Evolutionary conservation across 305 asterid species (phyloP).

Genomic region (Ilex paraguariensis): DNA sequence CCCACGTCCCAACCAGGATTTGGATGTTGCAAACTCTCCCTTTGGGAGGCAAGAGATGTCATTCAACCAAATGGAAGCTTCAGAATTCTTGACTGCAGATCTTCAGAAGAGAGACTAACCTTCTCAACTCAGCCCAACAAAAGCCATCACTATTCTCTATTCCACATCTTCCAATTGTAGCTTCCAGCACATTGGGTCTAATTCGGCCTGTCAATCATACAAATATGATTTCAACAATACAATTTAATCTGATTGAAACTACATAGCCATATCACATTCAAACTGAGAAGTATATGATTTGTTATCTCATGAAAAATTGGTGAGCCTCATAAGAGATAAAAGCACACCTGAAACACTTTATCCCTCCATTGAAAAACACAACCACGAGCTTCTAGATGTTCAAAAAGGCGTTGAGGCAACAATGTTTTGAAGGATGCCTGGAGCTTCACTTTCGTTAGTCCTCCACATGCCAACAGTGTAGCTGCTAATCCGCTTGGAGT

Average conservation of each 20-base stretch:
- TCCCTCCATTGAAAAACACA: slow-evolving; percentile 74
- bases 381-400: slow-evolving; percentile 76
- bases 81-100: too few relatives aligned
- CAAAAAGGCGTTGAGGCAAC: slow-evolving; percentile 47
- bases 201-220: slow-evolving; percentile 48
- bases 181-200: slow-evolving; percentile 80
- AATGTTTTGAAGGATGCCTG: slow-evolving; percentile 47
- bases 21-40: too few relatives aligned
- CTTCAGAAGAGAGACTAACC: too few relatives aligned
- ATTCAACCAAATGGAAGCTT: too few relatives aligned
- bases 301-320: too few relatives aligned
- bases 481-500: slow-evolving; percentile 60
- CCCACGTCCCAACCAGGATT: too few relatives aligned
- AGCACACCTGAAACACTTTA: slow-evolving; percentile 54
- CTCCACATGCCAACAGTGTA: slow-evolving; percentile 57
- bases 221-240: too few relatives aligned
- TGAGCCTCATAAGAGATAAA: neutral
- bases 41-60: too few relatives aligned
- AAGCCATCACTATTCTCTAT: slow-evolving; percentile 7
- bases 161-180: slow-evolving; percentile 45
- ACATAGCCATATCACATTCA: too few relatives aligned
- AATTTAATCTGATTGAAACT: too few relatives aligned
- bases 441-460: slow-evolving; percentile 63
- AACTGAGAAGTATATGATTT: too few relatives aligned
- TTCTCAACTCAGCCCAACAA: too few relatives aligned